Evolutionary conservation across 177 flowering plant genomes (phyloP), one percentile per base, ranked within the genome.

Genomic region (Vitis hybrid): DNA sequence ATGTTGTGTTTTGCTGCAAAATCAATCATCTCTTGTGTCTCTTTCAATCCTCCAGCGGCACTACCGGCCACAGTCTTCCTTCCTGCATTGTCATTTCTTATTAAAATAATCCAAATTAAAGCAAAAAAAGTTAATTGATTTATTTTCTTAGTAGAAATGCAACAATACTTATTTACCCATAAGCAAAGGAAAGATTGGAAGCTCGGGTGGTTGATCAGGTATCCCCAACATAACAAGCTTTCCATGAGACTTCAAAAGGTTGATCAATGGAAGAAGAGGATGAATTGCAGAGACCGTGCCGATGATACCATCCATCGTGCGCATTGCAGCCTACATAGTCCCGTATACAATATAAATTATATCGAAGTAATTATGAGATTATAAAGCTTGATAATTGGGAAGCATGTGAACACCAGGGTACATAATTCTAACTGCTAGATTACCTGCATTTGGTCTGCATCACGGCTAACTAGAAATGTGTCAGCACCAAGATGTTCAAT

Each of bases 1-100:
- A 82, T 77, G 62, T 62, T 64, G 65, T 82, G 80, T 18, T 79
- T 75, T 6, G 79, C 82, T 3, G 83, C 83, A 67, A 80, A 80
- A 69, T 82, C 80, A 7, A 80, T 63, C 85, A 82, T 82, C 69
- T 82, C 85, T 64, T 82, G 83, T 2, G 80, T 82, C 77, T 82
- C 82, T 50, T 75, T 75, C 62, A 79, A 58, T 10, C 81, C 85
- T 21, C 82, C 85, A 13, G 65, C 68, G 12, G 6, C 1, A 52
- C 82, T 75, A 1, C 85, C 81, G 3, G 23, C 80, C n/a, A 78
- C 68, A 10, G 66, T 32, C 65, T 78, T 81, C 69, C 84, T 73
- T 13, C 80, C 84, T 78, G 78, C 26, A 3, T 14, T 65, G 9
- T 40, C 14, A 15, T 18, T 30, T 1, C 23, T 4, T 11, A 12